Evolutionary conservation across 257 asterid species (phyloP).

Genomic region (Solanum piurae): DNA sequence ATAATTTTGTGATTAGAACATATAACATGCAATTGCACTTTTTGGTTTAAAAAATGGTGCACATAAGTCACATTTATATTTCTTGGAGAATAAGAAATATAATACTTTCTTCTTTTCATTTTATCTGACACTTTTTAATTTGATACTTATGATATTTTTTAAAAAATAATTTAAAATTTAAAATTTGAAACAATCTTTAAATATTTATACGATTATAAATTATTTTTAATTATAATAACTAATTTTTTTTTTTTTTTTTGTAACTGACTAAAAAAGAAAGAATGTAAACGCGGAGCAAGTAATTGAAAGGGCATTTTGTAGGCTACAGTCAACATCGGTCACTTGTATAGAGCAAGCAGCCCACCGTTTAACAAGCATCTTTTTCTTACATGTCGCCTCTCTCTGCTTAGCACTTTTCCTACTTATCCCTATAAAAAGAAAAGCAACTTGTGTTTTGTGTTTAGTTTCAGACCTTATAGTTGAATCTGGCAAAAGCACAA

Average conservation of each 20-base stretch:
- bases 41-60: too few relatives aligned
- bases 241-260: fast-evolving
- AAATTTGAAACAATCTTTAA: fast-evolving
- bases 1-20: neutral
- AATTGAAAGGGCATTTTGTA: neutral
- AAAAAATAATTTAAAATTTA: too few relatives aligned
- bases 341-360: neutral
- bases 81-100: neutral
- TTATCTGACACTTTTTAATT: too few relatives aligned
- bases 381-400: neutral
- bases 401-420: neutral
- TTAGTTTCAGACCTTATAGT: neutral
- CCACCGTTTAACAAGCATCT: neutral
- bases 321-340: neutral
- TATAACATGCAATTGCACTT: too few relatives aligned
- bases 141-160: too few relatives aligned
- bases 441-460: neutral
- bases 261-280: neutral
- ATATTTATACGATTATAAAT: too few relatives aligned
- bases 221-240: too few relatives aligned
- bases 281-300: fast-evolving
- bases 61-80: neutral
- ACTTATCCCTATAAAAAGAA: neutral
- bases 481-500: neutral
- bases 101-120: too few relatives aligned